A percentile compares a stretch with the other conserved stretches of the same genome.
phyloP scores from a whole-genome alignment of 495 filamentous ascomycete genomes.

The Hypomontagnella monticulosa region DNA sequence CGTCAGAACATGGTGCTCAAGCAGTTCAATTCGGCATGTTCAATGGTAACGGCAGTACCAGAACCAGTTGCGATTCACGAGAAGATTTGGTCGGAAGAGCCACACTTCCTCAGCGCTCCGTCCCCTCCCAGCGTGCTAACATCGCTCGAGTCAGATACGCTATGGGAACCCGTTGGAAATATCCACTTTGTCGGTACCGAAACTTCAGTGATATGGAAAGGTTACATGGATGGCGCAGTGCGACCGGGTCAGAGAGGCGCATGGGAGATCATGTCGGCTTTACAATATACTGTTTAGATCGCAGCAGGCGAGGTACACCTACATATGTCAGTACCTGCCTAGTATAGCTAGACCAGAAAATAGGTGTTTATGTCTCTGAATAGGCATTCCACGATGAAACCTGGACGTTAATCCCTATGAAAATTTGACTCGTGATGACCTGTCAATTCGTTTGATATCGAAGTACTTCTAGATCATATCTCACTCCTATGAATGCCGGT shows the following conservation, averaged over 20 bases:
- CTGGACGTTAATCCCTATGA: too few relatives aligned
- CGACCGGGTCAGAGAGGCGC: slow-evolving; percentile 49
- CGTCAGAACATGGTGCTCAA: slow-evolving; percentile 12
- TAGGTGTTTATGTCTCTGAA: too few relatives aligned
- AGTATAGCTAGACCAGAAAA: neutral
- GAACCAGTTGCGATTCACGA: slow-evolving; percentile 32
- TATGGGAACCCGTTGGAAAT: slow-evolving; percentile 39
- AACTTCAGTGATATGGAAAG: slow-evolving; percentile 50
- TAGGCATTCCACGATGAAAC: too few relatives aligned
- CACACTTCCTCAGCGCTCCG: slow-evolving; percentile 36
- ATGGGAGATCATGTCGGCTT: slow-evolving; percentile 41
- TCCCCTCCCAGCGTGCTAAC: slow-evolving; percentile 32
- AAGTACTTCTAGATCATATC: too few relatives aligned
- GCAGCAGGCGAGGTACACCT: too few relatives aligned
- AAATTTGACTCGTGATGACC: too few relatives aligned
- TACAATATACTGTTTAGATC: neutral
- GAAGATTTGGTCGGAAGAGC: slow-evolving; percentile 32
- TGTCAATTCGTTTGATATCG: too few relatives aligned
- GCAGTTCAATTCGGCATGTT: slow-evolving; percentile 23
- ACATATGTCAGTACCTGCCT: too few relatives aligned
- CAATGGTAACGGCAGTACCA: neutral
- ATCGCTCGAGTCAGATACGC: slow-evolving; percentile 19
- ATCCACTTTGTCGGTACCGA: slow-evolving; percentile 58
- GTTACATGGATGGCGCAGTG: slow-evolving; percentile 59
- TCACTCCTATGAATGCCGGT: too few relatives aligned